These are phyloP conservation scores for Suillus subluteus DNA, from an alignment of 768 basidiomycete species.

Conservation along the genomic window DNA sequence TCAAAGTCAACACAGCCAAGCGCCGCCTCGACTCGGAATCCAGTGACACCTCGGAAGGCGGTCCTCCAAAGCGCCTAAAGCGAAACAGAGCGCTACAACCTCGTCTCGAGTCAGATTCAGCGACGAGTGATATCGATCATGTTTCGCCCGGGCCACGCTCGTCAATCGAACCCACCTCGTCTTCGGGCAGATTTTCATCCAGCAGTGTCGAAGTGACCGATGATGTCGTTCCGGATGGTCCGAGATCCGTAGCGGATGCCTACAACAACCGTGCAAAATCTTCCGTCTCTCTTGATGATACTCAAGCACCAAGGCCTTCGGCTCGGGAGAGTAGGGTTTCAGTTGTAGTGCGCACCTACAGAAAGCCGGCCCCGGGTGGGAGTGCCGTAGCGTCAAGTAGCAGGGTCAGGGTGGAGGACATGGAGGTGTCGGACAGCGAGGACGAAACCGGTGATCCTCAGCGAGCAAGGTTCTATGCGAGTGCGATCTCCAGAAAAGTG, in stretches of 20 bases:
- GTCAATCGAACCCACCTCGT: not conserved
- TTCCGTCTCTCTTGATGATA: not conserved
- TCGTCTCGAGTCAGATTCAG: not conserved
- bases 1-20: not conserved
- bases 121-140: not conserved
- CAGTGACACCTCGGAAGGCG: not conserved
- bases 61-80: not conserved
- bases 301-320: not conserved
- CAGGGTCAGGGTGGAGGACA: not conserved
- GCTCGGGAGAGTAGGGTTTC: not conserved
- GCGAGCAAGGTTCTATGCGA: not conserved
- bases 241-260: not conserved
- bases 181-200: not conserved
- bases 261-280: not conserved
- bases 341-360: not conserved
- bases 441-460: not conserved
- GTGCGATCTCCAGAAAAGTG: conserved; percentile 10
- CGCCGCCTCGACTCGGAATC: not conserved
- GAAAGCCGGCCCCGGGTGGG: not conserved
- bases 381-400: conserved; percentile 11
- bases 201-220: not conserved
- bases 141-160: not conserved
- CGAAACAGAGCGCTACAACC: not conserved
- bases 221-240: not conserved
- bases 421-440: not conserved